A percentile compares a stretch with the other conserved stretches of the same genome.
phyloP scores from a whole-genome alignment of 1,284 basidiomycete species.

The Ustilago xerochloae region DNA sequence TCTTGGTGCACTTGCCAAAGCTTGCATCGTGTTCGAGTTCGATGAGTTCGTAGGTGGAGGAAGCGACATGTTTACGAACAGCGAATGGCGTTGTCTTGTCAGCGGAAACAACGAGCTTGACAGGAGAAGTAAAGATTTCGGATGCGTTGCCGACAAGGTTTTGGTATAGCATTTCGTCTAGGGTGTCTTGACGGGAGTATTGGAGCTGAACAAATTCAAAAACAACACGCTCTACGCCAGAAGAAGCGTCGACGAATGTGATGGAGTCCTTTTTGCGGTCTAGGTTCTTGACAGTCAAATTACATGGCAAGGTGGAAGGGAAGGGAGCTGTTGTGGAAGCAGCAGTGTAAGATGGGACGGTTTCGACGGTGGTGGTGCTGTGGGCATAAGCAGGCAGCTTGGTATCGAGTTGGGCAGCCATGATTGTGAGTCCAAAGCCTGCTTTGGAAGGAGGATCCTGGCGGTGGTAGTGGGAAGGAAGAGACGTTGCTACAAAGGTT shows the following conservation, averaged over 20 bases:
- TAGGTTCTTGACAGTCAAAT: conserved; percentile 42
- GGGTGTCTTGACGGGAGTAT: conserved; percentile 5
- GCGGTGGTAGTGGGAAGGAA: conserved; percentile 7
- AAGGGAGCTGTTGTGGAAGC: conserved; percentile 31
- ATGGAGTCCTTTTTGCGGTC: conserved; percentile 34
- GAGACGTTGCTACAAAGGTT: background rate
- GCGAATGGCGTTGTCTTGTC: conserved; percentile 23
- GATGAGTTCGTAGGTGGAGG: conserved; percentile 43
- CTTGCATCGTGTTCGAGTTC: conserved; percentile 26
- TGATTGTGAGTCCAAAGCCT: too few relatives aligned
- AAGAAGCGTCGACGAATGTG: conserved; percentile 24
- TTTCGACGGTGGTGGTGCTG: conserved; percentile 35
- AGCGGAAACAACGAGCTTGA: conserved; percentile 30
- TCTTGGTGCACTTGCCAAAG: conserved; percentile 42
- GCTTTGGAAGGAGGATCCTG: background rate
- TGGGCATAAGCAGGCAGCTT: conserved; percentile 28
- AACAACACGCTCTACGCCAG: conserved; percentile 22
- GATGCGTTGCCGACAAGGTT: conserved; percentile 20
- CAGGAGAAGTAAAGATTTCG: conserved; percentile 28
- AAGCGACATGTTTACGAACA: conserved; percentile 46
- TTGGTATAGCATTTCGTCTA: conserved; percentile 32
- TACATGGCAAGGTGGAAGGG: conserved; percentile 35
- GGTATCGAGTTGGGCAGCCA: conserved; percentile 18
- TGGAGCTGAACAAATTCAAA: conserved; percentile 41
- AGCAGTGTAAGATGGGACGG: conserved; percentile 36